These are phyloP conservation scores for Chloris gayana DNA, from an alignment of 176 grass and related monocot species.

Conservation along the genomic window DNA sequence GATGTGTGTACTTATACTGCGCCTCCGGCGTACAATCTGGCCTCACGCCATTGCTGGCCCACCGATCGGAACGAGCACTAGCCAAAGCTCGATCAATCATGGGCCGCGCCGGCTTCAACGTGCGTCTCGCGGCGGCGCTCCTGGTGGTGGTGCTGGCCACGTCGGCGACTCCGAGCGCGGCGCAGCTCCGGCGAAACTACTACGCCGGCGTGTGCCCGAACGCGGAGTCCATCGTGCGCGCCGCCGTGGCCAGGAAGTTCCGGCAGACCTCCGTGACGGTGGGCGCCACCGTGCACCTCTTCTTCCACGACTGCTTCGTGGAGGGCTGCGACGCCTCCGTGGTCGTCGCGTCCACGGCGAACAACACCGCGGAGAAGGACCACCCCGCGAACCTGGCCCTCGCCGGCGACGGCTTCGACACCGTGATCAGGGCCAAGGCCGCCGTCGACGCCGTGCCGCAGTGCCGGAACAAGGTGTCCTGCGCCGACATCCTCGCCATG, in stretches of 20 bases:
- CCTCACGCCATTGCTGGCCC: too few relatives aligned
- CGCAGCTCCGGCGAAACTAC: constrained; percentile 41
- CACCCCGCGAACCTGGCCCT: background rate
- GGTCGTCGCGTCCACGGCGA: background rate
- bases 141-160: background rate
- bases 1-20: too few relatives aligned
- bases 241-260: constrained; percentile 41
- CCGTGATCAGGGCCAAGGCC: background rate
- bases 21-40: too few relatives aligned
- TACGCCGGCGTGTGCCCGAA: constrained; percentile 56
- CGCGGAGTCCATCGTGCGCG: constrained; percentile 58
- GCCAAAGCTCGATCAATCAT: too few relatives aligned
- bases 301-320: constrained; percentile 71
- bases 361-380: background rate
- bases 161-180: background rate
- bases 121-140: background rate
- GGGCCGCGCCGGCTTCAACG: too few relatives aligned
- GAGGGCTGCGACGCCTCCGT: constrained; percentile 13
- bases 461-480: constrained; percentile 59
- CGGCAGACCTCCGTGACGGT: constrained; percentile 35
- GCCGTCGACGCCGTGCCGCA: background rate
- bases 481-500: constrained; percentile 68
- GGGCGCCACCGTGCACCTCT: constrained; percentile 46
- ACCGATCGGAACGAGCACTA: too few relatives aligned
- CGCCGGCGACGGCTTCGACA: background rate